Evolutionary conservation across 2,329 filamentous ascomycete species (phyloP).

Genomic region (Ramularia collo-cygni): DNA sequence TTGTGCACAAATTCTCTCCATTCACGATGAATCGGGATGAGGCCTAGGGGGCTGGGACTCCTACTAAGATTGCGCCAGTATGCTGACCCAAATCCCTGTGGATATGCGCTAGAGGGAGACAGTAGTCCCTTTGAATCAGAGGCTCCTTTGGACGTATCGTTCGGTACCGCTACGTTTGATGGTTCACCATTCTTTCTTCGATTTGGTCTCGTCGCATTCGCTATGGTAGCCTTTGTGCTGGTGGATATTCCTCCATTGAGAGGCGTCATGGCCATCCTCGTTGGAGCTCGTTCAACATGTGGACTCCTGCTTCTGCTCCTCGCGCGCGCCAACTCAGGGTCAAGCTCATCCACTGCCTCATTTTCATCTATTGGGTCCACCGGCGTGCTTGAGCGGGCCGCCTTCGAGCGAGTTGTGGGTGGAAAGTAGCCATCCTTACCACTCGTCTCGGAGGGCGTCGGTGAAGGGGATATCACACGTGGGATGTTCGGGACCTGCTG

Average conservation of each 20-base stretch:
- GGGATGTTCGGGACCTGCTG: slow-evolving; percentile 67
- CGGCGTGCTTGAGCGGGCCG: slow-evolving; percentile 51
- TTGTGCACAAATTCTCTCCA: slow-evolving; percentile 88
- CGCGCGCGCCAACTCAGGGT: slow-evolving; percentile 49
- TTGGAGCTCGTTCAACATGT: slow-evolving; percentile 32
- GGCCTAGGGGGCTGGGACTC: slow-evolving; percentile 82
- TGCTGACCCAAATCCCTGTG: slow-evolving; percentile 59
- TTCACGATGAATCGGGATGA: slow-evolving; percentile 90
- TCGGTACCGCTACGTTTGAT: slow-evolving; percentile 8
- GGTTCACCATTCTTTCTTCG: slow-evolving; percentile 29
- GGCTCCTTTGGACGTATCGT: slow-evolving; percentile 15
- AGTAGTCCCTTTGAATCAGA: slow-evolving; percentile 24
- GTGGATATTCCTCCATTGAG: slow-evolving; percentile 22
- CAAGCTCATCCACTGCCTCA: slow-evolving; percentile 32
- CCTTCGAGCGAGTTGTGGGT: slow-evolving; percentile 70
- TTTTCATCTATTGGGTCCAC: slow-evolving; percentile 58
- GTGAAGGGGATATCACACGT: slow-evolving; percentile 83
- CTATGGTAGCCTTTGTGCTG: slow-evolving; percentile 10
- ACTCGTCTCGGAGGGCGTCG: slow-evolving; percentile 58
- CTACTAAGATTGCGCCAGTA: slow-evolving; percentile 84
- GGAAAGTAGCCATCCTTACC: slow-evolving; percentile 58
- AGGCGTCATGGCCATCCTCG: slow-evolving; percentile 13
- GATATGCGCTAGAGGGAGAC: slow-evolving; percentile 25
- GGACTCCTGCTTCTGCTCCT: slow-evolving; percentile 68
- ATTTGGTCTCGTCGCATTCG: slow-evolving; percentile 9